Conservation (phyloP, 2,329 filamentous ascomycete species). For the Dactylonectria macrodidyma region DNA sequence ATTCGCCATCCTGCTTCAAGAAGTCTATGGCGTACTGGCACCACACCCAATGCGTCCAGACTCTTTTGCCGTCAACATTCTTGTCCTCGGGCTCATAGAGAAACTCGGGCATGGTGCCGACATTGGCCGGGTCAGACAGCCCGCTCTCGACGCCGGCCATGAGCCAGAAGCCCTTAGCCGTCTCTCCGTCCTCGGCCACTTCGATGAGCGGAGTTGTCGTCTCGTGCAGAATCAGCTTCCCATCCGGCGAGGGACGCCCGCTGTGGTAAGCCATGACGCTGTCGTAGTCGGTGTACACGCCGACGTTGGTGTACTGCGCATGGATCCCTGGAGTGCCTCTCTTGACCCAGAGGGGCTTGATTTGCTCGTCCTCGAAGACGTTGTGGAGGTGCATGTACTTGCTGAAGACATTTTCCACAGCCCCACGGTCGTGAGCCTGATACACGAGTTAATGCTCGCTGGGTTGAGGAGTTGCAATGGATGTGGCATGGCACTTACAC, state of each 20-base stretch:
- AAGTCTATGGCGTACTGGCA: slow-evolving; percentile 23
- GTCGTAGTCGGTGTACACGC: slow-evolving; percentile 19
- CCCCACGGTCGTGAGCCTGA: slow-evolving; percentile 13
- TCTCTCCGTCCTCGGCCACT: slow-evolving; percentile 21
- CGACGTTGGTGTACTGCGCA: slow-evolving; percentile 19
- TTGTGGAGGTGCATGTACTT: slow-evolving; percentile 22
- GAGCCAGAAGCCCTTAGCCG: slow-evolving; percentile 25
- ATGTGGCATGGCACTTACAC: background rate
- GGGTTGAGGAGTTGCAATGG: background rate
- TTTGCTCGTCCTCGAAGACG: slow-evolving; percentile 21
- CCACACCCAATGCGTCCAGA: slow-evolving; percentile 23
- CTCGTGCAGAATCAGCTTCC: slow-evolving; percentile 19
- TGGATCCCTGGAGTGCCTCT: slow-evolving; percentile 14
- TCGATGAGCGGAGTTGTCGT: slow-evolving; percentile 20
- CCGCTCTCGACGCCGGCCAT: slow-evolving; percentile 25
- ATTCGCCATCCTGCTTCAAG: slow-evolving; percentile 22
- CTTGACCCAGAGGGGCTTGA: slow-evolving; percentile 19
- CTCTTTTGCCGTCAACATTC: slow-evolving; percentile 15
- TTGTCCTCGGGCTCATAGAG: slow-evolving; percentile 23
- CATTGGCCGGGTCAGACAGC: slow-evolving; percentile 11
- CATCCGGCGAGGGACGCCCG: slow-evolving; percentile 5
- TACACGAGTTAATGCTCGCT: background rate
- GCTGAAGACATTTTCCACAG: slow-evolving; percentile 19
- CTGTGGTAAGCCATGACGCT: slow-evolving; percentile 25
- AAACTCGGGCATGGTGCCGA: slow-evolving; percentile 20